These are phyloP conservation scores for Nannizziopsis arthrosporioides DNA, from an alignment of 2,329 filamentous ascomycete species.

Conservation along the genomic window DNA sequence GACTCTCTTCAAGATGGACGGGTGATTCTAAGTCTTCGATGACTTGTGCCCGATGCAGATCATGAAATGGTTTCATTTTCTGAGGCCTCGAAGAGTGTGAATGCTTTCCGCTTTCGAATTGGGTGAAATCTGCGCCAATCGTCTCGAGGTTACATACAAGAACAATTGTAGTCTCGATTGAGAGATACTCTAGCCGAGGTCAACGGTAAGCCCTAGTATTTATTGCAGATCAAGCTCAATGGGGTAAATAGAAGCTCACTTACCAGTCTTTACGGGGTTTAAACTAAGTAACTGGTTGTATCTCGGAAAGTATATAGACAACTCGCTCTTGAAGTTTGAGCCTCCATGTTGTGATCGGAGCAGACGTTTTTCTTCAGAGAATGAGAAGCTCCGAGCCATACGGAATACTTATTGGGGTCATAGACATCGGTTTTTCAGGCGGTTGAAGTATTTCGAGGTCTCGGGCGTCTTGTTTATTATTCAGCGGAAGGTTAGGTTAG, in stretches of 20 bases:
- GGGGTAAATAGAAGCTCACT: constrained; percentile 6
- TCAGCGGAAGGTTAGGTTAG: too few relatives aligned
- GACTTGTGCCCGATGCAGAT: constrained; percentile 31
- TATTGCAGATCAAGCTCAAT: constrained; percentile 4
- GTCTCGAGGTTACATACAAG: background rate
- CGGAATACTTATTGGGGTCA: too few relatives aligned
- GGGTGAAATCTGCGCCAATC: constrained; percentile 16
- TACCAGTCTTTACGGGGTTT: constrained; percentile 66
- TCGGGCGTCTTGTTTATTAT: too few relatives aligned
- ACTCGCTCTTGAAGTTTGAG: constrained; percentile 77
- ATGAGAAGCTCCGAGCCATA: too few relatives aligned
- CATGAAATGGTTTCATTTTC: constrained; percentile 26
- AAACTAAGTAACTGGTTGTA: constrained; percentile 92
- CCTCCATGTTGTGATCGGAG: constrained; percentile 74
- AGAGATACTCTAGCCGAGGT: background rate
- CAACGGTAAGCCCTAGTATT: constrained; percentile 10
- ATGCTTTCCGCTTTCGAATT: constrained; percentile 18
- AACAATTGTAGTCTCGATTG: background rate
- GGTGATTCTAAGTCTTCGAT: constrained; percentile 34
- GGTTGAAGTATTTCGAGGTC: too few relatives aligned
- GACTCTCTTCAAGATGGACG: constrained; percentile 24
- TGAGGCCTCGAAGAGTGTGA: background rate
- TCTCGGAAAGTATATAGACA: constrained; percentile 81
- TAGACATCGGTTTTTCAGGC: too few relatives aligned
- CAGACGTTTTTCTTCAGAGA: constrained; percentile 51